Base-by-base conservation (phyloP, 495 filamentous ascomycete species). In the Platismatia glauca region DNA sequence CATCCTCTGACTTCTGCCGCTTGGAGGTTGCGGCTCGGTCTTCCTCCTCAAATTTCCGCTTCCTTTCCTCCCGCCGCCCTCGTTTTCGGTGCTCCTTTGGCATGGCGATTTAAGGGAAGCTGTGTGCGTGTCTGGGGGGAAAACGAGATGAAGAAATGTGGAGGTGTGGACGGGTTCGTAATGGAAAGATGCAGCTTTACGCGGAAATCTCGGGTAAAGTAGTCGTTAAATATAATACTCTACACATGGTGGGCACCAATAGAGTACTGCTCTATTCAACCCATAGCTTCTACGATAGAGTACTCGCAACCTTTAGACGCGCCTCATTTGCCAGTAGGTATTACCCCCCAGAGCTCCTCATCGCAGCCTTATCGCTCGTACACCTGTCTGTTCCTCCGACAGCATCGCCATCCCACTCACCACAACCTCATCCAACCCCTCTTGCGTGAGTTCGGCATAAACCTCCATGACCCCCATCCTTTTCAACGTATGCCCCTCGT, bases 71-170 rank as follows among this genome's bases (percentile, higher is more conserved):
- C 37, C 65, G 53, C 5, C 61, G 61, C 22, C 65, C 61, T 43
- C 67, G 64, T 70, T 80, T 78, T 35, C 75, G 72, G 69, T 79
- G 76, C 69, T 78, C 77, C 55, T 74, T 76, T 52, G 74, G 73
- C 71, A 67, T 67, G 11, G 48, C 41, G 1, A 20, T 31, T n/a
- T 0, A 34, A 20, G 11, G 4, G 8, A 53, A 33, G 29, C 8
- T 15, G 6, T 20, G 4, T 33, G 29, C 29, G 27, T 52, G 16
- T 20, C 18, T 20, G 5, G 24, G 13, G 16, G 0, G 3, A 18
- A 29, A 33, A 16, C 13, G 29, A 50, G 9, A 27, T 13, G 9
- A 48, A 27, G 44, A 50, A 50, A 12, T 16, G 46, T 15, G 46
- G 12, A 50, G 2, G 6, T 16, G 22, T 6, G 46, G 12, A 29